Evolutionary conservation across 2,329 filamentous ascomycete genomes (phyloP), one percentile per base, ranked within the genome.

Genomic region (Elsinoe ampelina): DNA sequence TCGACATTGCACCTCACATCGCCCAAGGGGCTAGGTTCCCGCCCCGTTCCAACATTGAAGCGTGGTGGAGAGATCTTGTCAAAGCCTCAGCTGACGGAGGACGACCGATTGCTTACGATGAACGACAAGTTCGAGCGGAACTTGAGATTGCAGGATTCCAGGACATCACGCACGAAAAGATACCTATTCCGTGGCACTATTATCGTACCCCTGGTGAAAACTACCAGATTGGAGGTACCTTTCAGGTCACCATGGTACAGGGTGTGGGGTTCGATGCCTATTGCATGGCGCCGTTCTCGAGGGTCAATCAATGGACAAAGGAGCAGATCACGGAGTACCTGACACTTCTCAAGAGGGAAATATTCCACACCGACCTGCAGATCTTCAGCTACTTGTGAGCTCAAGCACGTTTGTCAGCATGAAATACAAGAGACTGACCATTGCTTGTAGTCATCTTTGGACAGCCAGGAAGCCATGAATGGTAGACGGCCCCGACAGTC

Each of bases 1-100:
- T 97, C 56, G 89, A 97, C 70, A 87, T 87, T 70, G 76, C 80
- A 48, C 89, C 89, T 15, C 82, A 82, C 54, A 86, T 83, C 65
- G 85, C 89, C 61, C 82, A 87, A 63, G 77, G 79, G 35, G 81
- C 81, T 1, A 71, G 87, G 12, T 76, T 63, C 17, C 59, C 80
- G 10, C 62, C 71, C 3, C 72, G 81, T 36, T 82, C 84, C 6
- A 74, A 77, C 26, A 73, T 92, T 13, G 71, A 65, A 39, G 57
- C 75, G 43, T 73, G 81, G 63, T 95, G 90, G 90, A 85, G 85
- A 60, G 72, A 80, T 22, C 80, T 81, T 58, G 73, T 95, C 57
- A 76, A 82, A 48, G 77, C 81, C 58, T 91, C 89, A 62, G 77
- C 82, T 47, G 75, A 77, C 41, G 78, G 80, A 39, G 79, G 81